Base-by-base conservation (phyloP, 192 early-diverging fungal species). In the Coemansia asiatica region DNA sequence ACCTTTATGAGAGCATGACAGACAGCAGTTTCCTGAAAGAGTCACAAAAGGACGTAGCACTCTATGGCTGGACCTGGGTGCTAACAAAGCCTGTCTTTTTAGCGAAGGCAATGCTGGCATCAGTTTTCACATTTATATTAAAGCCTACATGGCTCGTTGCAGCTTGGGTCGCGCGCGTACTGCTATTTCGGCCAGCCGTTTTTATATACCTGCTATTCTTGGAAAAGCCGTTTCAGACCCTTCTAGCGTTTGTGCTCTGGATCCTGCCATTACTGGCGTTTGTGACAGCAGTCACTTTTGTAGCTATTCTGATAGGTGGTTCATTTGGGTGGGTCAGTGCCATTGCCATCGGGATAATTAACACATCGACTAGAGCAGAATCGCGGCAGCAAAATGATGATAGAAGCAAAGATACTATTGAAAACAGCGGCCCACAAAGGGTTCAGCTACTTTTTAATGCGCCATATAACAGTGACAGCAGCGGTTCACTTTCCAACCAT, bases 191-290 rank as follows among this genome's bases (percentile, higher is more conserved):
- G 13, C 76, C 76, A 12, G 71, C 76, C 9, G 55, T 61, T 29
- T 67, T 79, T 38, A 70, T 73, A 27, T 79, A 79, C 61, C 56
- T 79, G 40, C 50, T 79, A 10, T 79, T 72, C 31, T 40, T 79
- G n/a, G 76, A 79, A 51, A 49, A 54, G 44, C 76, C 76, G 12
- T 65, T 73, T 25, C 53, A 67, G 13, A 64, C 76, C 1, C 15
- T 60, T 6, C 23, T 67, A 0, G 69, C 76, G 21, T 13, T 79
- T 40, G 72, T 79, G 48, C 56, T 79, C 28, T 79, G 71, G 67
- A 49, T 79, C 1, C 64, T 79, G 22, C 76, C 76, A 6, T 36
- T 72, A 36, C 60, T 79, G 0, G 40, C 71, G 21, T 79, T 73
- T 54, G 48, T 51, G 1, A 63, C 72, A 0, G 67, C 47, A 15